Evolutionary conservation across 441 rosid genomes (phyloP).

Genomic region (Erodium texanum): DNA sequence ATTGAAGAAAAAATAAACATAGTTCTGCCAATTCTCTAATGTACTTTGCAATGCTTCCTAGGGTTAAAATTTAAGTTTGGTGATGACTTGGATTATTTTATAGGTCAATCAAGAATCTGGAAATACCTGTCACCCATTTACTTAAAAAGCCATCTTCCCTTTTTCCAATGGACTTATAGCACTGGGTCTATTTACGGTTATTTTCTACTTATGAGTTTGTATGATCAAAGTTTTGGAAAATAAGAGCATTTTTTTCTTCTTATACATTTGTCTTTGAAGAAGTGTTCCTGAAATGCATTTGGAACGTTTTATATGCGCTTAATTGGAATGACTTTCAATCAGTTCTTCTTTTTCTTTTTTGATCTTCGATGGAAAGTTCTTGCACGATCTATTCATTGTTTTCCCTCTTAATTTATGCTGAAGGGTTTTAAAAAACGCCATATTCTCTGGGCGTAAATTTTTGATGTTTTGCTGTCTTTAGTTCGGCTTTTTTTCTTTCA

Average conservation of each 20-base stretch:
- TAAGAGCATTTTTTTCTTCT: background rate
- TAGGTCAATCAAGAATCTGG: background rate
- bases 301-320: background rate
- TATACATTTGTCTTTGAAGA: too few species aligned
- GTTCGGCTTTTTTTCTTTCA: background rate
- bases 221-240: background rate
- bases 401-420: background rate
- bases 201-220: too few species aligned
- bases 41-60: background rate
- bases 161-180: background rate
- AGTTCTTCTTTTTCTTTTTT: too few species aligned
- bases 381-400: background rate
- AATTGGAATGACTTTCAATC: background rate
- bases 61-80: background rate
- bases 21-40: background rate
- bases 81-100: background rate
- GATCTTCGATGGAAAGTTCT: background rate
- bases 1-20: background rate
- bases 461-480: background rate
- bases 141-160: background rate
- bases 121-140: background rate
- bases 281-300: background rate
- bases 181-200: background rate
- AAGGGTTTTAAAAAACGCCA: background rate
- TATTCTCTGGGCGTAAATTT: background rate